Percentiles rank a stretch among this genome's conserved stretches.
These are phyloP conservation scores for Naganishia friedmannii DNA, from an alignment of 768 basidiomycete genomes.

Conservation along the genomic window DNA sequence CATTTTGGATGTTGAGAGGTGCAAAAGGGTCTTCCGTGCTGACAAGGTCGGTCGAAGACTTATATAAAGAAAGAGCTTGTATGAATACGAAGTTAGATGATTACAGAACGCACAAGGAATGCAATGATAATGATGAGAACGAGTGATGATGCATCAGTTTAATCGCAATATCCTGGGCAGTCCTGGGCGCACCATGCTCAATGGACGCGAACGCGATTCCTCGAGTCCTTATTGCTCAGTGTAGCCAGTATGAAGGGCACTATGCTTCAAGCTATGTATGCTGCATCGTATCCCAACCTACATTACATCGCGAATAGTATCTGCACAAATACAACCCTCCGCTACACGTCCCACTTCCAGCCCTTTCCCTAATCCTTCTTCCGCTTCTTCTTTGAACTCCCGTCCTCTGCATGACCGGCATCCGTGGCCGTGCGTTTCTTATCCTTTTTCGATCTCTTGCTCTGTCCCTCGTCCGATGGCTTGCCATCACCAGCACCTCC, in stretches of 20 bases:
- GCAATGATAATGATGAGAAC: too few relatives aligned
- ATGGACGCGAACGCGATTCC: too few relatives aligned
- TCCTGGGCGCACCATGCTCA: background rate
- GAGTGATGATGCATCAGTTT: background rate
- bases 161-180: background rate
- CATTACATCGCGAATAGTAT: background rate
- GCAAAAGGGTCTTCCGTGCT: background rate
- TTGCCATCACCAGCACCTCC: background rate
- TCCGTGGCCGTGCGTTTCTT: conserved; percentile 22
- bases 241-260: too few relatives aligned
- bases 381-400: conserved; percentile 21
- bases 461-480: background rate
- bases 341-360: background rate
- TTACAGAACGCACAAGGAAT: background rate
- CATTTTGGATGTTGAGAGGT: background rate
- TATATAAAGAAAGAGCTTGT: background rate
- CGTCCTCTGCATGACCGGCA: conserved; percentile 12
- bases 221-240: too few relatives aligned
- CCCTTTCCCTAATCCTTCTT: conserved; percentile 19
- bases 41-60: background rate
- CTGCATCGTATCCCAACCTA: background rate
- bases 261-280: too few relatives aligned
- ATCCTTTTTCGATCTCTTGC: conserved; percentile 12
- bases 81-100: background rate
- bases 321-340: conserved; percentile 8